Evolutionary conservation across 2,329 filamentous ascomycete genomes (phyloP).

Genomic region (Chrysoporthe puriensis): DNA sequence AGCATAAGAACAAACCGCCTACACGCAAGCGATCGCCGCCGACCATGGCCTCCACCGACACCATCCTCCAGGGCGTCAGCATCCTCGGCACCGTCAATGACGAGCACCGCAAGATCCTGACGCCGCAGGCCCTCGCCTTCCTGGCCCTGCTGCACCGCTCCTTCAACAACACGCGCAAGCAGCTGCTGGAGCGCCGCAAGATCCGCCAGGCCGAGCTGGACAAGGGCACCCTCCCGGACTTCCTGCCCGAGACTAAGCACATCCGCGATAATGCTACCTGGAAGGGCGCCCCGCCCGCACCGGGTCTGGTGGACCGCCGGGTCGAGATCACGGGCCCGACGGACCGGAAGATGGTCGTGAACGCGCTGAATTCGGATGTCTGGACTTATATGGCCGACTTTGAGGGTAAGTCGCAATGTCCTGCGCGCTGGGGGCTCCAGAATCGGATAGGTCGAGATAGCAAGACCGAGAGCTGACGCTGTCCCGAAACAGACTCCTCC

Average conservation of each 20-base stretch:
- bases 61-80: conserved; percentile 84
- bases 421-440: not conserved
- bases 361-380: conserved; percentile 92
- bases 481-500: conserved; percentile 70
- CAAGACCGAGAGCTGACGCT: conserved; percentile 25
- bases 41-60: conserved; percentile 71
- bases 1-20: not conserved
- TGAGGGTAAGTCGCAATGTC: conserved; percentile 67
- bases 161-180: conserved; percentile 89
- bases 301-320: conserved; percentile 88
- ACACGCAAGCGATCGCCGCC: conserved; percentile 18
- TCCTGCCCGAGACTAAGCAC: conserved; percentile 92
- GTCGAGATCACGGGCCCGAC: conserved; percentile 98
- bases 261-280: conserved; percentile 93
- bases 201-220: conserved; percentile 91
- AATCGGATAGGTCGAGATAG: not conserved
- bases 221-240: conserved; percentile 85
- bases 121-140: conserved; percentile 87
- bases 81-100: conserved; percentile 81
- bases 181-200: conserved; percentile 82
- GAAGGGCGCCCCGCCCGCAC: conserved; percentile 89
- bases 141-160: conserved; percentile 92
- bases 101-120: conserved; percentile 86
- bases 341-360: conserved; percentile 98
- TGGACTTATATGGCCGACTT: conserved; percentile 99